Evolutionary conservation across 306 rosid genomes (phyloP).

Genomic region (Trifolium subterraneum): DNA sequence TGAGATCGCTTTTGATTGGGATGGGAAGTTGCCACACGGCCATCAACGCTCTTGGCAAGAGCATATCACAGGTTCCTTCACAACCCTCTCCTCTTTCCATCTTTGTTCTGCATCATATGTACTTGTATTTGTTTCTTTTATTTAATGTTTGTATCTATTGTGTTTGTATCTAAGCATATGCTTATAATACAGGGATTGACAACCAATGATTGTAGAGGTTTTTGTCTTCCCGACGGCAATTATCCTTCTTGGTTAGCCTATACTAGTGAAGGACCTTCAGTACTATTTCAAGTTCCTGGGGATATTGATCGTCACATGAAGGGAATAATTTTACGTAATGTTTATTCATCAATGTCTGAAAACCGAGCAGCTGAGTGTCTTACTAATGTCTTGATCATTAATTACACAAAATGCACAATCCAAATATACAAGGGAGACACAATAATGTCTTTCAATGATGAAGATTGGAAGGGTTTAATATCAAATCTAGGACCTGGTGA

Average conservation of each 20-base stretch:
- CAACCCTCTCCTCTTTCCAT: neutral
- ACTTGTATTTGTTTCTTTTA: too few species aligned
- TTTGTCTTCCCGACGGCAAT: too few species aligned
- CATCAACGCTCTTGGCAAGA: neutral
- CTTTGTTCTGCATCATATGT: too few species aligned
- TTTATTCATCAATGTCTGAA: conserved; percentile 7
- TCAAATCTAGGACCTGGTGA: conserved; percentile 7
- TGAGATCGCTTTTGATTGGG: neutral
- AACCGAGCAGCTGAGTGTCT: neutral
- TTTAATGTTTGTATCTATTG: too few species aligned
- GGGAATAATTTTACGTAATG: neutral
- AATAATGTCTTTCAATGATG: neutral
- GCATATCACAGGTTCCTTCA: conserved; percentile 23
- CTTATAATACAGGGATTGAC: too few species aligned
- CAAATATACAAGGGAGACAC: conserved; percentile 7
- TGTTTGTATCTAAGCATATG: neutral
- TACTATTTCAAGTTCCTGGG: neutral
- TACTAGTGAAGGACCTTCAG: neutral
- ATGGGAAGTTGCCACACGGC: neutral
- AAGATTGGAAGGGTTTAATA: neutral
- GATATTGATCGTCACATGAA: neutral
- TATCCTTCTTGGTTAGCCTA: neutral
- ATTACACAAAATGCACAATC: conserved; percentile 3
- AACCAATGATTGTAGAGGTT: too few species aligned
- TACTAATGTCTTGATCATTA: neutral